phyloP scores from a whole-genome alignment of 371 early-diverging fungal species.

The Mucor indicus region DNA sequence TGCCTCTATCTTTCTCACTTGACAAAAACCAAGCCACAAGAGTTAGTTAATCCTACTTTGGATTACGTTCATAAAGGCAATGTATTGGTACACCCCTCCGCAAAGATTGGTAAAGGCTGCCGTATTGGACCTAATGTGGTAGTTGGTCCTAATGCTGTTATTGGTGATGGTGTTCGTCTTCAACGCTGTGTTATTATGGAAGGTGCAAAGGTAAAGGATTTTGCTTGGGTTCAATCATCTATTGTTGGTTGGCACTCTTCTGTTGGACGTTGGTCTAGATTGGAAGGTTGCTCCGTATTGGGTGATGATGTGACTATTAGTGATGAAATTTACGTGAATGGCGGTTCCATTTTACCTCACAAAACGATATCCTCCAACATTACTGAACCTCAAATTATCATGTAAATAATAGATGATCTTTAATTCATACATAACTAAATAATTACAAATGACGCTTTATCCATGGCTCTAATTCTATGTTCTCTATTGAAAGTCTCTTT shows the following conservation, averaged over 20 bases:
- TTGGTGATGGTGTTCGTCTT: constrained; percentile 96
- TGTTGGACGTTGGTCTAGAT: constrained; percentile 91
- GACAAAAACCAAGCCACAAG: constrained; percentile 70
- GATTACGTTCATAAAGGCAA: constrained; percentile 81
- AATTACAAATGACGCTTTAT: no score
- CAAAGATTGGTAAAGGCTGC: constrained; percentile 92
- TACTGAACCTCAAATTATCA: constrained; percentile 93
- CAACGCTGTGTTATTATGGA: constrained; percentile 92
- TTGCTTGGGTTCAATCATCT: constrained; percentile 87
- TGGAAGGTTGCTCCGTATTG: constrained; percentile 92
- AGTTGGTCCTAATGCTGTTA: constrained; percentile 89
- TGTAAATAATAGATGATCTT: constrained; percentile 82
- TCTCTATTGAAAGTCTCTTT: constrained; percentile 67
- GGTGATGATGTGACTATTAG: constrained; percentile 94
- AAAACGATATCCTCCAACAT: constrained; percentile 86
- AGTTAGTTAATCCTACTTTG: constrained; percentile 64
- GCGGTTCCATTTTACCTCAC: constrained; percentile 93
- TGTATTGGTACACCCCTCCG: constrained; percentile 89
- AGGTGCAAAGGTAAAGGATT: constrained; percentile 84
- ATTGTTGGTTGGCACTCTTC: constrained; percentile 98
- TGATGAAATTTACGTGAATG: constrained; percentile 94
- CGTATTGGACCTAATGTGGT: constrained; percentile 95
- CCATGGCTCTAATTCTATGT: constrained; percentile 87
- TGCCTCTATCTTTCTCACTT: constrained; percentile 89
- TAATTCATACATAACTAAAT: no score